Conservation (phyloP, 176 grass and related monocot genomes). For the Phoenix roebelenii region DNA sequence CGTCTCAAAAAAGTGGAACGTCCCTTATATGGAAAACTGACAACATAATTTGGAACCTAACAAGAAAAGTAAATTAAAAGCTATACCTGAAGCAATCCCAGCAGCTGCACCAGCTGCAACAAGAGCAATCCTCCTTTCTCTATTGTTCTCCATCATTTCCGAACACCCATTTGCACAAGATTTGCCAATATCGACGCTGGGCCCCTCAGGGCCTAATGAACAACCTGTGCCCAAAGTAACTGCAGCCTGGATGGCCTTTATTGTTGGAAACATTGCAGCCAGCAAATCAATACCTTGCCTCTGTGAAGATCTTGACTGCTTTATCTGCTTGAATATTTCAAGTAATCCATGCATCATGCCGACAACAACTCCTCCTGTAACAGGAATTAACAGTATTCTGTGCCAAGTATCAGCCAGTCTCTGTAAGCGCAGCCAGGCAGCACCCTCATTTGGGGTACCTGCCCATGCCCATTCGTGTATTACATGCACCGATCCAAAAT, state of each 20-base stretch:
- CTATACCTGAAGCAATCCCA: slow-evolving; percentile 97
- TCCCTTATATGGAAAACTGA: too few species aligned
- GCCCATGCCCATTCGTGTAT: slow-evolving; percentile 99
- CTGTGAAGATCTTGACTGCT: slow-evolving; percentile 54
- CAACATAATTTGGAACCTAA: too few species aligned
- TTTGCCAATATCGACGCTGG: slow-evolving; percentile 93
- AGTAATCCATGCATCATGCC: slow-evolving; percentile 98
- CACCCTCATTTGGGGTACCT: slow-evolving; percentile 83
- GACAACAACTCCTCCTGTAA: slow-evolving; percentile 97
- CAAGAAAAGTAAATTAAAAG: background rate
- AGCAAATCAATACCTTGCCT: slow-evolving; percentile 77
- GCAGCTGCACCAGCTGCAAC: slow-evolving; percentile 92
- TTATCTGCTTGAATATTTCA: slow-evolving; percentile 97
- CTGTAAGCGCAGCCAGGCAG: slow-evolving; percentile 91
- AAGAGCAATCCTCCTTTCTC: slow-evolving; percentile 87
- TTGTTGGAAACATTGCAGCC: slow-evolving; percentile 66
- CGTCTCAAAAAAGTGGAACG: too few species aligned
- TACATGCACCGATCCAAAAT: slow-evolving; percentile 55
- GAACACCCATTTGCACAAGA: slow-evolving; percentile 95
- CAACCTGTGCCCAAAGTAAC: slow-evolving; percentile 86
- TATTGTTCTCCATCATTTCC: slow-evolving; percentile 99
- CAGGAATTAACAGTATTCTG: slow-evolving; percentile 84
- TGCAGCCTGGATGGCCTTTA: slow-evolving; percentile 90
- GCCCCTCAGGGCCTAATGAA: slow-evolving; percentile 90
- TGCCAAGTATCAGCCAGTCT: slow-evolving; percentile 93